These are phyloP conservation scores for Linderniella brevidens DNA, from an alignment of 257 asterid species.

Conservation along the genomic window DNA sequence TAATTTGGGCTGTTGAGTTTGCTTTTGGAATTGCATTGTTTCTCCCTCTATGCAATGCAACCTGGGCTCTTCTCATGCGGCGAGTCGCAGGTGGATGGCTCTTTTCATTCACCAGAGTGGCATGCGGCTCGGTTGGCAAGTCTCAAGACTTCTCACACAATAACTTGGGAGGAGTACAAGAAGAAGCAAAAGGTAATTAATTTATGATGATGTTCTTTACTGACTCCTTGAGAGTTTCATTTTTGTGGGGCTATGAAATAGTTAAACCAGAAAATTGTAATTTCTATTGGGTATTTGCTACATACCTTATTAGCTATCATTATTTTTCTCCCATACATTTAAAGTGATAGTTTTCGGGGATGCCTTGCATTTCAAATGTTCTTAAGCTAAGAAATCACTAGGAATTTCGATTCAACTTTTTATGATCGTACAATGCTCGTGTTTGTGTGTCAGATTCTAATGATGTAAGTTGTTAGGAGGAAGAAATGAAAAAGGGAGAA, in stretches of 20 bases:
- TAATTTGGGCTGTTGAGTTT: constrained; percentile 2
- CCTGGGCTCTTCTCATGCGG: constrained; percentile 59
- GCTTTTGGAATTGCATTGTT: constrained; percentile 11
- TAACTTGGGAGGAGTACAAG: constrained; percentile 96
- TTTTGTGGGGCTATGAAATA: background rate
- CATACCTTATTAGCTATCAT: background rate
- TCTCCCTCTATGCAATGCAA: constrained; percentile 6
- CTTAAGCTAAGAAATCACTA: too few species aligned
- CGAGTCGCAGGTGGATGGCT: constrained; percentile 96
- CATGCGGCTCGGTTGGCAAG: constrained; percentile 99
- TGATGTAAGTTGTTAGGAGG: constrained; percentile 64
- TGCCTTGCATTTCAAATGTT: too few species aligned
- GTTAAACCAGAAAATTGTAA: background rate
- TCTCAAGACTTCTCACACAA: constrained; percentile 91
- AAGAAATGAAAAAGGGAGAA: constrained; percentile 91
- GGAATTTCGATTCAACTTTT: background rate
- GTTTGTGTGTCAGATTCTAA: constrained; percentile 10
- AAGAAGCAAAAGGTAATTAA: constrained; percentile 84
- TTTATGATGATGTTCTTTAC: constrained; percentile 6
- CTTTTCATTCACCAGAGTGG: constrained; percentile 99
- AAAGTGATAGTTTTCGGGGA: too few species aligned
- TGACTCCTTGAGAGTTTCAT: background rate
- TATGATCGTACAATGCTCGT: too few species aligned
- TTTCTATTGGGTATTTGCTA: background rate
- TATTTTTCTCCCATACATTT: too few species aligned